Evolutionary conservation across 2,329 filamentous ascomycete genomes (phyloP).

Genomic region (Diaporthe australafricana): DNA sequence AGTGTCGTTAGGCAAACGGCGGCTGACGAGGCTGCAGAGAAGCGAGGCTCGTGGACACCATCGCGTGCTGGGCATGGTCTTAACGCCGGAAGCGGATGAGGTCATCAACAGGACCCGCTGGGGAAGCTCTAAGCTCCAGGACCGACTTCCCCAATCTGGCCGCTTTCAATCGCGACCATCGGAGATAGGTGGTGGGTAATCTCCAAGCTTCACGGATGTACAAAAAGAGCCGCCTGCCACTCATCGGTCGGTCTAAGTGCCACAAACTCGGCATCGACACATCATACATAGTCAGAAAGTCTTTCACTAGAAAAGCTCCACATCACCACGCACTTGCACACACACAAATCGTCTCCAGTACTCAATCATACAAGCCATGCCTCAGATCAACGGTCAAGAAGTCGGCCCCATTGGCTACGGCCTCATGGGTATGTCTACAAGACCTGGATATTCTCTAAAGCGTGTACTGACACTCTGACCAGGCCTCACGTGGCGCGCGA

Average conservation of each 20-base stretch:
- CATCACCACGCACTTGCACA: background rate
- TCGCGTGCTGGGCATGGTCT: background rate
- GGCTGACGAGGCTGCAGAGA: background rate
- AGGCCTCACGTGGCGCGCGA: slow-evolving; percentile 58
- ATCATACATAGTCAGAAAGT: background rate
- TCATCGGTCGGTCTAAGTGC: background rate
- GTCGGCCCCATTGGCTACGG: slow-evolving; percentile 47
- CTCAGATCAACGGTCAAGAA: slow-evolving; percentile 44
- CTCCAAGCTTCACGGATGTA: slow-evolving; percentile 12
- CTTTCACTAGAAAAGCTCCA: background rate
- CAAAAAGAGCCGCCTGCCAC: background rate
- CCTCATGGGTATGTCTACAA: slow-evolving; percentile 45
- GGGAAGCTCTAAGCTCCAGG: background rate
- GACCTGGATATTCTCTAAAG: background rate
- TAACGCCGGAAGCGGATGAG: slow-evolving; percentile 27
- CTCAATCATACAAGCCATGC: slow-evolving; percentile 39
- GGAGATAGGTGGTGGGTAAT: slow-evolving; percentile 13
- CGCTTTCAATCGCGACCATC: background rate
- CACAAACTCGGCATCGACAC: background rate
- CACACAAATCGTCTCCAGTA: background rate
- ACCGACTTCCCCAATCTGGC: background rate
- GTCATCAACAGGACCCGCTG: slow-evolving; percentile 1
- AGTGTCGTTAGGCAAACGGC: background rate
- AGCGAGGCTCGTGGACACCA: background rate
- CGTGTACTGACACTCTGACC: background rate